Evolutionary conservation across 1,139 yeast genomes (phyloP).

Genomic region (Saccharomyces uvarum): DNA sequence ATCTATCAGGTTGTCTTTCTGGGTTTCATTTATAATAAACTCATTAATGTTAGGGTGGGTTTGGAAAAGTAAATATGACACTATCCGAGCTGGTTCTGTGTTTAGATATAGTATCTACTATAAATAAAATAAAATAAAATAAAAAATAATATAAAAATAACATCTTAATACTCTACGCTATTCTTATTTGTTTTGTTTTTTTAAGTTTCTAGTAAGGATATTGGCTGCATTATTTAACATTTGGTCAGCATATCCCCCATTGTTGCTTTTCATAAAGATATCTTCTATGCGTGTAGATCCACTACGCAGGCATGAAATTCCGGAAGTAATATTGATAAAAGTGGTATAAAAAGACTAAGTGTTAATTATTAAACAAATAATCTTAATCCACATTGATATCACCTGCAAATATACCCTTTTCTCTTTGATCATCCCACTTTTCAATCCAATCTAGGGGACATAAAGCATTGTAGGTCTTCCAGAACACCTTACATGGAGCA

Average conservation of each 20-base stretch:
- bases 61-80: conserved; percentile 82
- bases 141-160: neutral
- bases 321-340: neutral
- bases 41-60: conserved; percentile 67
- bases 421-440: conserved; percentile 94
- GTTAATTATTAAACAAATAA: neutral
- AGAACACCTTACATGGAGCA: conserved; percentile 94
- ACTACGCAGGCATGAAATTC: neutral
- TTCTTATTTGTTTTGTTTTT: neutral
- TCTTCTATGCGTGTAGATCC: neutral
- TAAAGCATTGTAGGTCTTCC: conserved; percentile 80
- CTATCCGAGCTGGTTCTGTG: conserved; percentile 87
- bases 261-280: neutral
- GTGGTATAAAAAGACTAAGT: neutral
- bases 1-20: conserved; percentile 74
- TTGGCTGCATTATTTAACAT: neutral
- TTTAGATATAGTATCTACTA: neutral
- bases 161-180: neutral
- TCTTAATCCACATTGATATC: conserved; percentile 37
- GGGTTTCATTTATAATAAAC: conserved; percentile 65
- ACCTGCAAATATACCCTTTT: conserved; percentile 62
- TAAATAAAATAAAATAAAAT: neutral
- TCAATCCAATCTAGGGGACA: conserved; percentile 93
- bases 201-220: neutral
- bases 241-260: neutral